Percentiles rank a stretch among this genome's conserved stretches.
These are phyloP conservation scores for Tetracladium setigerum DNA, from an alignment of 495 filamentous ascomycete species.

Conservation along the genomic window DNA sequence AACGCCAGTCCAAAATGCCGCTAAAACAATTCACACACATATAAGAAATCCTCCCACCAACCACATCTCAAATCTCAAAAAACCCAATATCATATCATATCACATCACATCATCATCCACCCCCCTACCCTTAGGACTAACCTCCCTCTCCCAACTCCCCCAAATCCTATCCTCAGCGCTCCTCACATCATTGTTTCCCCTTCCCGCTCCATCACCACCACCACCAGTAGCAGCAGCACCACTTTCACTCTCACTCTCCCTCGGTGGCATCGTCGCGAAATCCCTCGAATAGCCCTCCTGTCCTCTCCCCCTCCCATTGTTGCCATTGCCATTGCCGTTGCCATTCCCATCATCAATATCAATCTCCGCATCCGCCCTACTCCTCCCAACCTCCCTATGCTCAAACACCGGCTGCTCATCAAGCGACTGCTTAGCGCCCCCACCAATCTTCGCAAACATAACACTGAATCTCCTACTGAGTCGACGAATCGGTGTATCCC, in stretches of 20 bases:
- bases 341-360: not conserved
- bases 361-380: not conserved
- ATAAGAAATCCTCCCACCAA: not conserved
- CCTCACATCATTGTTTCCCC: no score
- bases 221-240: not conserved
- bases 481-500: not conserved
- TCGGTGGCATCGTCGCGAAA: not conserved
- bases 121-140: no score
- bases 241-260: not conserved
- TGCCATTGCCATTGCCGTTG: not conserved
- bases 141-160: no score
- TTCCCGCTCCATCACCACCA: no score
- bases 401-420: slow-evolving; percentile 9
- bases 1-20: not conserved
- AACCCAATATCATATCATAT: not conserved
- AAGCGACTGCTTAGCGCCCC: not conserved
- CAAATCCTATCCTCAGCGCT: no score
- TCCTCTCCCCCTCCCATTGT: not conserved
- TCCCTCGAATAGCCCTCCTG: not conserved
- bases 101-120: no score
- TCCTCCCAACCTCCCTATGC: slow-evolving; percentile 8
- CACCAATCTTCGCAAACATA: slow-evolving; percentile 6
- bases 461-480: slow-evolving; percentile 10
- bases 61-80: not conserved
- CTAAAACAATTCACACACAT: not conserved